phyloP scores from a whole-genome alignment of 2,329 filamentous ascomycete species.

The Blastomyces silverae region DNA sequence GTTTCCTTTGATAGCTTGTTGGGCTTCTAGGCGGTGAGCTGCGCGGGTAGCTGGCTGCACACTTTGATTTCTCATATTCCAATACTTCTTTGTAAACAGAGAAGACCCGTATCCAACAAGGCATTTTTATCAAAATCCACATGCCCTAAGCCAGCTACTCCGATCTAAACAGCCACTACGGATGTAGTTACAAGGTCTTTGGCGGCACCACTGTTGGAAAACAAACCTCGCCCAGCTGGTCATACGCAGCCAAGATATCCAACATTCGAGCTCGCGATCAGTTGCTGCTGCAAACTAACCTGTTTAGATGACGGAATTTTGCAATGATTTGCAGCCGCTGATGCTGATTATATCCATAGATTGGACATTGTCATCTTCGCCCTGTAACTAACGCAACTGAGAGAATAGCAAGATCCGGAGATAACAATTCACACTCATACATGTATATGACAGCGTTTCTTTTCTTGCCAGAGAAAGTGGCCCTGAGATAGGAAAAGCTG shows the following conservation, averaged over 20 bases:
- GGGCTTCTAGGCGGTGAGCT: too few relatives aligned
- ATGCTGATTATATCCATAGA: too few relatives aligned
- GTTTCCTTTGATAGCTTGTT: too few relatives aligned
- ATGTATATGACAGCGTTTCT: not conserved
- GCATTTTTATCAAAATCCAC: not conserved
- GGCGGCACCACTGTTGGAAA: not conserved
- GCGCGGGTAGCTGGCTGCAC: too few relatives aligned
- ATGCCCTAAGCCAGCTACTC: not conserved
- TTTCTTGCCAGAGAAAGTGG: not conserved
- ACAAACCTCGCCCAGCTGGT: not conserved
- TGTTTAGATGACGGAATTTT: not conserved
- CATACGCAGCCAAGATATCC: not conserved
- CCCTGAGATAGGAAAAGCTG: too few relatives aligned
- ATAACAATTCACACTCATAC: not conserved
- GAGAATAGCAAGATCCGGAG: not conserved
- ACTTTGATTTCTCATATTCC: too few relatives aligned
- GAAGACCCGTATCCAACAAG: too few relatives aligned
- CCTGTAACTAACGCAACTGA: not conserved
- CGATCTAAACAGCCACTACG: too few relatives aligned
- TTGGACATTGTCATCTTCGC: not conserved
- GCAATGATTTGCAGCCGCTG: not conserved
- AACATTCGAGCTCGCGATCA: not conserved
- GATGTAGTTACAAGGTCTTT: too few relatives aligned
- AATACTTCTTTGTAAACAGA: too few relatives aligned
- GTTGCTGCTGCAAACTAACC: not conserved